Conservation (phyloP, 768 basidiomycete species). For the Mycena alexandri region DNA sequence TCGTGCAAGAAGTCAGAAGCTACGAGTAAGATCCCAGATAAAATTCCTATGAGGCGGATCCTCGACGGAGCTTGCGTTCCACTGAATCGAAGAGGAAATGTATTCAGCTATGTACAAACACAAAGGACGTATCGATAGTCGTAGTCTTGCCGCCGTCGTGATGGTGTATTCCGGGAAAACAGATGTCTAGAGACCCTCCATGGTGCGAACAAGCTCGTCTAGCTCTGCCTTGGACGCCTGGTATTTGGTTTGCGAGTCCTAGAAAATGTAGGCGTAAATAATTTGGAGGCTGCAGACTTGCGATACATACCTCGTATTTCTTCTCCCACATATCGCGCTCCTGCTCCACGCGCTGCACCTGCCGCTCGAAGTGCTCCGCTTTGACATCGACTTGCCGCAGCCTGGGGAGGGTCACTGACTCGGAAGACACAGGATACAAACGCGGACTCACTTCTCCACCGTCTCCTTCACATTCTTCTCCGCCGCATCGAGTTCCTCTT, state of each 20-base stretch:
- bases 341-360: conserved; percentile 86
- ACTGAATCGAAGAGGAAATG: conserved; percentile 14
- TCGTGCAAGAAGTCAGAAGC: too few species aligned
- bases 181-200: conserved; percentile 71
- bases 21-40: too few species aligned
- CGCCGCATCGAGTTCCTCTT: conserved; percentile 94
- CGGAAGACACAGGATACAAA: conserved; percentile 2
- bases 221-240: conserved; percentile 81
- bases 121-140: conserved; percentile 22
- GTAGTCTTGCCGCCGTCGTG: conserved; percentile 27
- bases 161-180: conserved; percentile 9
- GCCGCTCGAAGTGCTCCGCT: conserved; percentile 97
- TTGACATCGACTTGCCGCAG: conserved; percentile 97
- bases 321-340: conserved; percentile 95
- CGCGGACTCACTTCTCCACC: conserved; percentile 86
- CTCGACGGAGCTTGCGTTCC: not conserved
- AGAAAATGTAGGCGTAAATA: conserved; percentile 22
- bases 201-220: conserved; percentile 82
- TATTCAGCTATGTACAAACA: conserved; percentile 23
- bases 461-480: conserved; percentile 98
- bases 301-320: conserved; percentile 86
- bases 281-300: not conserved
- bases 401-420: conserved; percentile 56
- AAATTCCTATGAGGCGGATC: too few species aligned
- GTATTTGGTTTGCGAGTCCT: conserved; percentile 84